Conservation (phyloP, 495 filamentous ascomycete genomes). For the Thermochaetoides thermophila region DNA sequence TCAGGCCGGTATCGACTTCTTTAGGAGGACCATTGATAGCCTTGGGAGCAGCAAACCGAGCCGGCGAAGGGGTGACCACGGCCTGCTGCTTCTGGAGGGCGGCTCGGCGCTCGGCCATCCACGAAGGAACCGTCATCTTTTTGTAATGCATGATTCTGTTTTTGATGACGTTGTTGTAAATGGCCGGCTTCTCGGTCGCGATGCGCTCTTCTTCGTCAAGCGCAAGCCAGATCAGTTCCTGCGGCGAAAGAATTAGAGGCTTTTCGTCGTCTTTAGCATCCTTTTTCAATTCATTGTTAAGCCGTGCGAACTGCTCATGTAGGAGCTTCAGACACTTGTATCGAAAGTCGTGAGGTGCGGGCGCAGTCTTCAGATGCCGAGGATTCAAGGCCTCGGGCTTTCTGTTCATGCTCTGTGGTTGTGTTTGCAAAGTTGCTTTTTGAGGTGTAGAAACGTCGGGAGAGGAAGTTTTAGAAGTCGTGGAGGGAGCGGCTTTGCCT, state of each 20-base stretch:
- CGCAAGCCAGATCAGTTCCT: constrained; percentile 61
- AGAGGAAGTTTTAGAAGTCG: neutral
- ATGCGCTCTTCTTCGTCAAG: constrained; percentile 74
- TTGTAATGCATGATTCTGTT: constrained; percentile 58
- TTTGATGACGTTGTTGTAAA: constrained; percentile 75
- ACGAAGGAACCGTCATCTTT: constrained; percentile 53
- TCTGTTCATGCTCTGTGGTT: constrained; percentile 12
- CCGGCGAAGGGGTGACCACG: constrained; percentile 4
- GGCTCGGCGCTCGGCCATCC: constrained; percentile 36
- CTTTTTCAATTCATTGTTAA: constrained; percentile 51
- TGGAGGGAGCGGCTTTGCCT: neutral
- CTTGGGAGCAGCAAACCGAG: constrained; percentile 11
- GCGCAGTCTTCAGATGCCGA: constrained; percentile 55
- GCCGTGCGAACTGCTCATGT: constrained; percentile 53
- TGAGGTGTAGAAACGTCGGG: neutral
- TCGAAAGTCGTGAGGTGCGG: constrained; percentile 54
- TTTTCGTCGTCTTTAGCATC: constrained; percentile 27
- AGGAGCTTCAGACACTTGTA: constrained; percentile 53
- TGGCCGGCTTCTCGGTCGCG: constrained; percentile 45
- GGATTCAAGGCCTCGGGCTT: constrained; percentile 56
- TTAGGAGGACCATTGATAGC: constrained; percentile 20
- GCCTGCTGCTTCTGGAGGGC: constrained; percentile 17
- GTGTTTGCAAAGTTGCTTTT: too few species aligned
- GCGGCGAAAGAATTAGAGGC: constrained; percentile 42
- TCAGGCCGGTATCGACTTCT: constrained; percentile 52